Evolutionary conservation across 75 land plant genomes (phyloP), one percentile per base, ranked within the genome.

Genomic region (Cryptomeria japonica): DNA sequence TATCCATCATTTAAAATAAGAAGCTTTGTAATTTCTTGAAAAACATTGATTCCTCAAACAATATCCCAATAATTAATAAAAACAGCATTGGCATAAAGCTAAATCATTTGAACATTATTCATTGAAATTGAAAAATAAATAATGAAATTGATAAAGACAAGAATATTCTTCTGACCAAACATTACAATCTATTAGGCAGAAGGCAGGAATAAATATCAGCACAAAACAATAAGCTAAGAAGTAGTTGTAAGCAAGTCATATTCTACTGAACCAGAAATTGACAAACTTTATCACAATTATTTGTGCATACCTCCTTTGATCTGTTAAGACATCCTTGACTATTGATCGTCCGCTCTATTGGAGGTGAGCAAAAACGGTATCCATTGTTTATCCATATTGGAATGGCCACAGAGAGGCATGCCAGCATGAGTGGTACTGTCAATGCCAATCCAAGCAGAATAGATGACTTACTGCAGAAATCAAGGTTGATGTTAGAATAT

Each of bases 361-460:
- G 85, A 6, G 94, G 86, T 85, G 90, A 64, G 89, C 94, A 92
- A 87, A 96, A 97, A 53, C 91, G 89, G 87, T 95, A 97, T 55
- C 99, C 98, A 92, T 94, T 96, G 38, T 87, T 93, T 7, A 97
- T 92, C 97, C 99, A 98, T 84, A 97, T 90, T 39, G 99, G 99
- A 84, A 98, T 85, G 2, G 96, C 94, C 72, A 98, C 87, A 82
- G 99, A 91, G 61, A 98, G 95, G 86, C 95, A 95, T 32, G 93
- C 96, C 56, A 93, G 92, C 93, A 98, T 95, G 10, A 97, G 92
- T n/a, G 99, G 99, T 12, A 97, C 91, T 68, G 99, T 95, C 89
- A 98, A 89, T 76, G 99, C 95, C 79, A 98, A 87, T 13, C 95
- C 99, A 56, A 97, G 93, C 79, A 98, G 88, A 82, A 98, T 95